phyloP scores from a whole-genome alignment of 805 yeast genomes.

The Lipomyces spencermartinsiae region DNA sequence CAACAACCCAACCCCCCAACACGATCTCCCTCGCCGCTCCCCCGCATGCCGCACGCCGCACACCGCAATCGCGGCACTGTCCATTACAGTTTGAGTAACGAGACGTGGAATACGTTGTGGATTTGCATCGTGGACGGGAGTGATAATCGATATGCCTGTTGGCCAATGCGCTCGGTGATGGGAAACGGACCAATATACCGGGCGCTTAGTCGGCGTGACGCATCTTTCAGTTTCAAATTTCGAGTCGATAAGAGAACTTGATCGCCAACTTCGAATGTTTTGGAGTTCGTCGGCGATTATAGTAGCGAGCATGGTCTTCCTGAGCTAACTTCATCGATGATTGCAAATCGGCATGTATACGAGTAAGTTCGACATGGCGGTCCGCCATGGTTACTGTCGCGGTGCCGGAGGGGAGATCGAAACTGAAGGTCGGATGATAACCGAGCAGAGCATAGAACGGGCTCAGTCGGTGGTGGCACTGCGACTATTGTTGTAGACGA shows the following conservation, averaged over 20 bases:
- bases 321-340: conserved; percentile 1
- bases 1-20: too few relatives aligned
- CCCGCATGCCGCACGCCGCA: too few relatives aligned
- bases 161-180: too few relatives aligned
- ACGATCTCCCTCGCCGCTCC: too few relatives aligned
- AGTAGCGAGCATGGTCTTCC: background rate
- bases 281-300: background rate
- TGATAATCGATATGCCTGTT: too few relatives aligned
- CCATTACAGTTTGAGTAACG: too few relatives aligned
- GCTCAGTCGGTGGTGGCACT: background rate
- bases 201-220: background rate
- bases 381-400: background rate
- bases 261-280: background rate
- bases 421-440: background rate
- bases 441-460: background rate
- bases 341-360: background rate
- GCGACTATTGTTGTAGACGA: background rate
- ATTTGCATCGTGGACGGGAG: too few relatives aligned
- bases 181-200: too few relatives aligned
- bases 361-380: background rate
- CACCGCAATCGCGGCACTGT: too few relatives aligned
- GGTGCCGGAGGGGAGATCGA: background rate
- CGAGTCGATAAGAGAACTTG: background rate
- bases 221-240: background rate
- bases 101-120: too few relatives aligned